A percentile compares a stretch with the other conserved stretches of the same genome.
Evolutionary conservation across 345 rosid species (phyloP).

Genomic region (Streptanthus diversifolius): DNA sequence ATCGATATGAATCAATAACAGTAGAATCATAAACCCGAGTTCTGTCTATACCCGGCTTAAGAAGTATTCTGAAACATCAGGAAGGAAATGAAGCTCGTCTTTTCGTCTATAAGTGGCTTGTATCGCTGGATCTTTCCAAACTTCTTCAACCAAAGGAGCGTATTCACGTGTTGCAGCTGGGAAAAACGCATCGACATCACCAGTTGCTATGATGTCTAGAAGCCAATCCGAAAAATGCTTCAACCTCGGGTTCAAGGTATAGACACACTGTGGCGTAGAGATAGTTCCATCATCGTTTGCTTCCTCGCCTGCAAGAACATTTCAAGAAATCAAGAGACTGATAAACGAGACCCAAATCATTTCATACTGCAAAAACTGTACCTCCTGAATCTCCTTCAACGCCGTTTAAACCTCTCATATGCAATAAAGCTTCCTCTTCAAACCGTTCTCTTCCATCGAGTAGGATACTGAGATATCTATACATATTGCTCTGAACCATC

Average conservation of each 20-base stretch:
- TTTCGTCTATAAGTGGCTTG: conserved; percentile 84
- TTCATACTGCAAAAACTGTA: conserved; percentile 20
- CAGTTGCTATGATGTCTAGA: conserved; percentile 94
- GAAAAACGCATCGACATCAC: conserved; percentile 94
- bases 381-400: conserved; percentile 54
- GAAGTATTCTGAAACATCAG: conserved; percentile 92
- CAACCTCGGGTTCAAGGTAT: conserved; percentile 84
- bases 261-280: conserved; percentile 41
- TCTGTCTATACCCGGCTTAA: conserved; percentile 65
- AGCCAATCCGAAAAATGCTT: conserved; percentile 99
- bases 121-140: conserved; percentile 96
- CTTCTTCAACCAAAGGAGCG: conserved; percentile 95
- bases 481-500: conserved; percentile 98
- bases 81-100: conserved; percentile 96
- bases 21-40: neutral
- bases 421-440: conserved; percentile 81
- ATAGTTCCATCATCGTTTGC: conserved; percentile 36
- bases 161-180: conserved; percentile 99
- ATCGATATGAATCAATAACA: neutral
- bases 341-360: neutral
- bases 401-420: conserved; percentile 36
- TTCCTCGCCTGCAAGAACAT: conserved; percentile 49
- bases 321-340: neutral
- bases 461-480: conserved; percentile 85
- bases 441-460: conserved; percentile 96